Base-by-base conservation (phyloP, 2,329 filamentous ascomycete genomes). In the Nemania serpens region DNA sequence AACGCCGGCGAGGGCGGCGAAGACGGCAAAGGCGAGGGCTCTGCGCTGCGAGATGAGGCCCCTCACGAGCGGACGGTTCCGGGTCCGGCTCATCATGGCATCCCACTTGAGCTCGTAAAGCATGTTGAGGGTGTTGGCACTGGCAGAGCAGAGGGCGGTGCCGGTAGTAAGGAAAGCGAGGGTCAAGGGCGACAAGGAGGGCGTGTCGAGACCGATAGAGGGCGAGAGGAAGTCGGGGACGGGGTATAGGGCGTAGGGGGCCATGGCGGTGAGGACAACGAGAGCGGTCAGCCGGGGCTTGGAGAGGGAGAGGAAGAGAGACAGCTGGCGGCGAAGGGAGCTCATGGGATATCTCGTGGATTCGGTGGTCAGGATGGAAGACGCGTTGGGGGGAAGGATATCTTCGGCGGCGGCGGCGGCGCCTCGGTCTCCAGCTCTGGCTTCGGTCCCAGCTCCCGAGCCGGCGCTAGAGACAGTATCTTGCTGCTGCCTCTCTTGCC, bases 111-210 rank as follows among this genome's bases (percentile, higher is more conserved):
- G 91, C 77, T 99, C 95, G 77, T 97, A 93, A 60, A 97, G 87
- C 95, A 99, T 99, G 77, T 99, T 99, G 67, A 98, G 82, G 1
- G 95, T 87, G 74, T 99, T 99, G 45, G 95, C 95, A 61, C 90
- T 91, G 45, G 93, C 92, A n/a, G 87, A 91, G 75, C 91, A 95
- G 18, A 97, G 83, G 4, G 93, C 88, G 0, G 95, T 98, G 61
- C 95, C 94, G 3, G 87, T 87, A 0, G 94, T 97, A 53, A 99
- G 87, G 80, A 97, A 98, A 53, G 96, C 82, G 17, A 98, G 88
- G 9, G 95, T 99, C 55, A 98, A 82, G 2, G 95, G 92, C 63
- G 91, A 96, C 46, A 97, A 84, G 17, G 92, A 95, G 1, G 95
- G 93, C 5, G 89, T 90, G 49, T 82, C 82, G 54, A 82, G 79